Base-by-base conservation (phyloP, 352 stramenopile genomes). In the Globisporangium spinosum region DNA sequence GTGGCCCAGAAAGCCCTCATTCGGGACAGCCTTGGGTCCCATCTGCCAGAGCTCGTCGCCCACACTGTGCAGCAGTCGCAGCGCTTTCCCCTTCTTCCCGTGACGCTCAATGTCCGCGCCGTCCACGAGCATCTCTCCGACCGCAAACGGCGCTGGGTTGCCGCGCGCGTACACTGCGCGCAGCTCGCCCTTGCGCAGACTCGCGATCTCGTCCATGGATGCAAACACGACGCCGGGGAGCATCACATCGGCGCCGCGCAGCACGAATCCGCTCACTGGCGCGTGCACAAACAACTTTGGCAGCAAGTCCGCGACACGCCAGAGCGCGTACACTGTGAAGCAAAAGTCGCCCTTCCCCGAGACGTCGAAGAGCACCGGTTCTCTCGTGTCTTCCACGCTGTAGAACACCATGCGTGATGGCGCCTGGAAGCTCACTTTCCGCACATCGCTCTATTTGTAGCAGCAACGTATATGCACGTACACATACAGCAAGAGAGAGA, bases 231-330 rank as follows among this genome's bases (percentile, higher is more conserved):
- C 86, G 4, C 88, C 88, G 0, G 88, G 88, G 43, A 94, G 73
- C 88, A 96, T 96, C 57, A 94, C 84, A 57, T 94, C 88, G 0
- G 88, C 88, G 8, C 88, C 88, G 38, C 86, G 80, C 27, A 96
- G 68, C 43, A 94, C 79, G 34, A 90, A 96, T 56, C 90, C 74
- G 58, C 88, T 96, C 72, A 93, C 88, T 3, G 85, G 85, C 12
- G 85, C 84, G 62, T 96, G 85, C 40, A 96, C 85, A 34, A 77
- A 64, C 49, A 96, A 64, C 29, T 69, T 60, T 8, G 85, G 86
- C 43, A 95, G 69, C 25, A 93, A 58, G 25, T 73, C 59, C 0
- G 82, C 69, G 3, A 69, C 65, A 1, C 70, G 65, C 88, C 88
- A 96, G 10, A 96, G 63, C 12, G 85, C 77, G 45, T 94, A 96